A percentile compares a stretch with the other conserved stretches of the same genome.
Evolutionary conservation across 139 green algal genomes (phyloP).

Genomic region (Ettlia oleoabundans): DNA sequence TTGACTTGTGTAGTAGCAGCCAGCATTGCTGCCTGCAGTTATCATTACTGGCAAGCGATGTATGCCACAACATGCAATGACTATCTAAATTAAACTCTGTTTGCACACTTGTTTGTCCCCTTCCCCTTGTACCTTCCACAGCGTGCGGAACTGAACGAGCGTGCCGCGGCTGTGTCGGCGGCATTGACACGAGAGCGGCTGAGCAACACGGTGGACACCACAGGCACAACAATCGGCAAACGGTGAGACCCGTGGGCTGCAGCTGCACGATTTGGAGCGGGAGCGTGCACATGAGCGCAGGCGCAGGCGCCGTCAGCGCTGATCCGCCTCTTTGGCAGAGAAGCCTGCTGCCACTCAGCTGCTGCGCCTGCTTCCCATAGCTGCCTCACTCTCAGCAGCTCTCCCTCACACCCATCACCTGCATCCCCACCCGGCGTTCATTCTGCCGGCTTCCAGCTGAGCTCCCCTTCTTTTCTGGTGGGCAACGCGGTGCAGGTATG

Average conservation of each 20-base stretch:
- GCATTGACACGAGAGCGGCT: slow-evolving; percentile 72
- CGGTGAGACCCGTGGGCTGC: slow-evolving; percentile 43
- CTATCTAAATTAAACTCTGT: background rate
- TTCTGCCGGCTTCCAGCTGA: background rate
- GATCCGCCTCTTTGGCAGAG: background rate
- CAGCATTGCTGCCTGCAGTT: too few species aligned
- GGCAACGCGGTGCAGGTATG: slow-evolving; percentile 29
- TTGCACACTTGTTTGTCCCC: background rate
- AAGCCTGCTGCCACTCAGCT: background rate
- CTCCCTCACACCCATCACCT: background rate
- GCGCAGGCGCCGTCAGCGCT: too few species aligned
- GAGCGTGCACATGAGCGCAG: too few species aligned
- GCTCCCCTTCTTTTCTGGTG: background rate
- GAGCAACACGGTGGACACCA: slow-evolving; percentile 92
- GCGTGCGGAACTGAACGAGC: slow-evolving; percentile 72
- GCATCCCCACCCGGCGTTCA: background rate
- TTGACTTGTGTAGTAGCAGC: too few species aligned
- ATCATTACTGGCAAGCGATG: too few species aligned
- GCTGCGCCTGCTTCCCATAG: background rate
- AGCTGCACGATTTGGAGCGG: too few species aligned
- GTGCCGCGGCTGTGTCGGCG: slow-evolving; percentile 57
- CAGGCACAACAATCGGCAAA: slow-evolving; percentile 90
- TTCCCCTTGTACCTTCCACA: slow-evolving; percentile 35
- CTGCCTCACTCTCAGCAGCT: background rate
- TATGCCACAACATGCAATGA: background rate